Base-by-base conservation (phyloP, 371 early-diverging fungal genomes). In the Syncephalastrum sp. region DNA sequence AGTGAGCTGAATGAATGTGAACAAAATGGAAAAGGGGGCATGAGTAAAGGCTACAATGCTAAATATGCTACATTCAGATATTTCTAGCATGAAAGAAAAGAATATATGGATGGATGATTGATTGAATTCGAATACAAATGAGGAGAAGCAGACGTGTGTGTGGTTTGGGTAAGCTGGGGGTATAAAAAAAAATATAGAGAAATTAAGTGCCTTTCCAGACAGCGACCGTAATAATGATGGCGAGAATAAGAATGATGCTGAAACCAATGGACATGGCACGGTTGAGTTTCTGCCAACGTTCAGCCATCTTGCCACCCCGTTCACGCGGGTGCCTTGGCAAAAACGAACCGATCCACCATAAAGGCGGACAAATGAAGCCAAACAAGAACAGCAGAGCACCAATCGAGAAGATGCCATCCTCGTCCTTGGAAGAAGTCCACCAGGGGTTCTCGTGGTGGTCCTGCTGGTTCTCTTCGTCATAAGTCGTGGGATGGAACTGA, bases 281-380 rank as follows among this genome's bases (percentile, higher is more conserved):
- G 52, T 73, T 75, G 15, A 78, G 13, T 15, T 56, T 57, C 47
- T 75, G 75, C 79, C 79, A 78, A 48, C 74, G 61, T 21, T 66
- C 71, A 16, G 75, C 74, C 70, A 75, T 72, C 53, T 78, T 75
- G 3, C 75, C 74, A 23, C 67, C 68, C 12, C 49, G 61, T 51
- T 70, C 64, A 43, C 51, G 60, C 5, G 64, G 52, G 19, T 61
- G 62, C 23, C 57, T 54, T 5, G 79, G 79, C 63, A 65, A 73
- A 43, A 69, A 49, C 3, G 69, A 58, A 3, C 79, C 79, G 27
- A 78, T 49, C 75, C 79, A 78, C 79, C 79, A 78, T 1, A 72
- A 51, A 3, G 70, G 72, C 7, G 79, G 79, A 43, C 58, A 66
- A 12, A 78, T 13, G 47, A 78, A 78, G 6, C 79, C 79, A 56